Conservation (phyloP, 495 filamentous ascomycete genomes). For the Penicillium odoratum region DNA sequence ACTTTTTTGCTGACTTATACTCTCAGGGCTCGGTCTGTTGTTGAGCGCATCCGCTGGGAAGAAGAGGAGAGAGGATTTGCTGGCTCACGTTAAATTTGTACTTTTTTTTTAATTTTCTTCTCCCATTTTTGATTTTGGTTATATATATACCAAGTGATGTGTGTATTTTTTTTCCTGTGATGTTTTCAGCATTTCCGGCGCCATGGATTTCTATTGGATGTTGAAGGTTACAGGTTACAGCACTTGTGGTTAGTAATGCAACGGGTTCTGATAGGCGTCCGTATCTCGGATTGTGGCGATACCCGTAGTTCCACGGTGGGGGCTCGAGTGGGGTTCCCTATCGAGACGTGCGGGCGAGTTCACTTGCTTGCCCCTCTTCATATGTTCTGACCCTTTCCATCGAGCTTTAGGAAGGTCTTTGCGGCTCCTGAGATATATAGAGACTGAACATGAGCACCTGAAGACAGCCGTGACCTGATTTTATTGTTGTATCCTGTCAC, state of each 20-base stretch:
- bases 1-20: background rate
- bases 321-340: slow-evolving; percentile 14
- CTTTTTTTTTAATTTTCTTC: background rate
- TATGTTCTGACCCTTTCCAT: background rate
- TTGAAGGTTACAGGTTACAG: background rate
- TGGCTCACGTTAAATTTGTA: slow-evolving; percentile 13
- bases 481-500: slow-evolving; percentile 3
- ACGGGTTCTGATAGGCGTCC: slow-evolving; percentile 4
- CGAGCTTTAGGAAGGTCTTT: slow-evolving; percentile 26
- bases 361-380: slow-evolving; percentile 17
- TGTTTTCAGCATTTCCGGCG: slow-evolving; percentile 21
- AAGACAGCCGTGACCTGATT: slow-evolving; percentile 11
- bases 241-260: slow-evolving; percentile 14
- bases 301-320: slow-evolving; percentile 34
- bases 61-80: slow-evolving; percentile 46
- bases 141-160: slow-evolving; percentile 5
- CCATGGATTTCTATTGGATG: slow-evolving; percentile 14
- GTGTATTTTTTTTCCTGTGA: slow-evolving; percentile 20
- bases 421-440: slow-evolving; percentile 17
- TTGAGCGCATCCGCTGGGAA: slow-evolving; percentile 49
- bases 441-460: slow-evolving; percentile 9
- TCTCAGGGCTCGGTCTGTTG: slow-evolving; percentile 41
- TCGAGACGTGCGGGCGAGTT: slow-evolving; percentile 4
- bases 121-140: background rate
- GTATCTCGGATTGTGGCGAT: slow-evolving; percentile 46